Evolutionary conservation across 2,329 filamentous ascomycete species (phyloP).

Genomic region (Aspergillus quadrilineatus): DNA sequence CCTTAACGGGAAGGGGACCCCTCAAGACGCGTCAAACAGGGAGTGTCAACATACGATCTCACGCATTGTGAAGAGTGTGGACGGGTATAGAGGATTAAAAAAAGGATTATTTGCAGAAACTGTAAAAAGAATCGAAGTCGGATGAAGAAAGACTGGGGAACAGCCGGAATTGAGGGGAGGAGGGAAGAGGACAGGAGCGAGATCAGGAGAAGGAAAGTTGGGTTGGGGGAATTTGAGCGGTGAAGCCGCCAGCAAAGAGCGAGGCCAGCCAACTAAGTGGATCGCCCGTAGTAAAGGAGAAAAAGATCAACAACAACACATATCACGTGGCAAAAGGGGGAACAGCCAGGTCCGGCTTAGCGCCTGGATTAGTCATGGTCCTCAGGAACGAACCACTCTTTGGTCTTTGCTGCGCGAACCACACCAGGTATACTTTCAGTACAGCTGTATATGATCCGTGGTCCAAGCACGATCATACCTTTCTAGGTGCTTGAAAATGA

Average conservation of each 20-base stretch:
- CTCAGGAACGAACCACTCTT: constrained; percentile 30
- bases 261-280: not conserved
- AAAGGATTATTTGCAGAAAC: constrained; percentile 19
- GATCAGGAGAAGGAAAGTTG: constrained; percentile 23
- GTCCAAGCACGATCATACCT: no score
- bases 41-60: constrained; percentile 63
- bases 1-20: constrained; percentile 25
- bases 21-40: constrained; percentile 36
- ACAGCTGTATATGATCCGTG: no score
- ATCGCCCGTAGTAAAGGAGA: constrained; percentile 22
- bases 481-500: no score
- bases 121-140: constrained; percentile 9
- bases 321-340: constrained; percentile 21
- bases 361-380: constrained; percentile 26
- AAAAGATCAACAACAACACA: constrained; percentile 12
- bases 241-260: constrained; percentile 19
- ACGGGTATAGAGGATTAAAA: constrained; percentile 13
- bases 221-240: constrained; percentile 28
- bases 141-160: constrained; percentile 18
- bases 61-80: constrained; percentile 60
- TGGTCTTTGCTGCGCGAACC: no score
- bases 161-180: constrained; percentile 18
- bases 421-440: no score
- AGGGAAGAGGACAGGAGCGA: constrained; percentile 16
- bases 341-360: constrained; percentile 25